Percentiles rank a stretch among this genome's conserved stretches.
phyloP scores from a whole-genome alignment of 192 early-diverging fungal genomes.

The Mortierella claussenii region DNA sequence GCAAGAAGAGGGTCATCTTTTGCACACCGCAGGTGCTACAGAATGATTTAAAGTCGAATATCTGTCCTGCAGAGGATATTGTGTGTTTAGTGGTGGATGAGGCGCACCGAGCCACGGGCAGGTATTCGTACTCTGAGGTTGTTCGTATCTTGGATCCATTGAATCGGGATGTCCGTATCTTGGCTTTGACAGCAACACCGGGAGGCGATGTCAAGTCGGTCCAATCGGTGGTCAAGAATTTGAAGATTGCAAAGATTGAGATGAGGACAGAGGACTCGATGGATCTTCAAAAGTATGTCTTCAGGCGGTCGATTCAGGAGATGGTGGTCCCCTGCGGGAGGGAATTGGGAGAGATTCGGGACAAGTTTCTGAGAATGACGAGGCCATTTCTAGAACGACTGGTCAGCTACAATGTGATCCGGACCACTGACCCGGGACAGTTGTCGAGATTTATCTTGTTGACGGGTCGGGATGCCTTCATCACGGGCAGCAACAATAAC shows the following conservation, averaged over 20 bases:
- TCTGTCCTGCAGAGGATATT: conserved; percentile 74
- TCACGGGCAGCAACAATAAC: background rate
- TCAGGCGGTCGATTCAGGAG: conserved; percentile 72
- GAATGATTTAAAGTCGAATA: conserved; percentile 80
- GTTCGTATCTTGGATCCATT: conserved; percentile 64
- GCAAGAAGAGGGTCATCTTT: conserved; percentile 79
- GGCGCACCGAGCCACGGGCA: conserved; percentile 89
- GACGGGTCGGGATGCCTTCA: conserved; percentile 26
- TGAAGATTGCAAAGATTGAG: conserved; percentile 83
- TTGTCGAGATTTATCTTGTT: conserved; percentile 57
- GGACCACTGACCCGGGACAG: conserved; percentile 47
- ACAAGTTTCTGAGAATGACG: conserved; percentile 36
- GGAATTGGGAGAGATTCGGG: conserved; percentile 45
- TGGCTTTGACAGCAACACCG: conserved; percentile 91
- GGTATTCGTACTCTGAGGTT: conserved; percentile 84
- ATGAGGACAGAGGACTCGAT: conserved; percentile 89
- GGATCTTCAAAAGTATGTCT: conserved; percentile 81
- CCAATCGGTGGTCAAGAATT: conserved; percentile 76
- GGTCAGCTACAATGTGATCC: conserved; percentile 19
- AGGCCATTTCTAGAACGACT: conserved; percentile 49
- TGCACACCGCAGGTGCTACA: conserved; percentile 89
- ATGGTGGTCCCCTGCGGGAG: conserved; percentile 70
- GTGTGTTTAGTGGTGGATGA: conserved; percentile 88
- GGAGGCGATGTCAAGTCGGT: conserved; percentile 78
- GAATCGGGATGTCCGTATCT: conserved; percentile 71